phyloP scores from a whole-genome alignment of 257 asterid species.

The Galeopsis tetrahit region DNA sequence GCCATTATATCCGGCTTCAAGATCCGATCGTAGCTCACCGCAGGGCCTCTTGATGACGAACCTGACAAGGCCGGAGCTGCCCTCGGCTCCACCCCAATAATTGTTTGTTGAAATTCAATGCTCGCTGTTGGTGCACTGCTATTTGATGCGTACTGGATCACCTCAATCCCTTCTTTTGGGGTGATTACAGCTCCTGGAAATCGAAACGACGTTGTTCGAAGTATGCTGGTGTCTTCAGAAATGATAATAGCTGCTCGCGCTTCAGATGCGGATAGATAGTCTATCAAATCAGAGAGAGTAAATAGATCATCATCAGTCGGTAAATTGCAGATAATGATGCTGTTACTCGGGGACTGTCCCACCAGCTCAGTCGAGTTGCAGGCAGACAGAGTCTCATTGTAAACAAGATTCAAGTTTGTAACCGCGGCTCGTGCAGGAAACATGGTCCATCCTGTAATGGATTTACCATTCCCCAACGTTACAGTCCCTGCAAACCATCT shows the following conservation, averaged over 20 bases:
- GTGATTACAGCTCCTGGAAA: conserved; percentile 41
- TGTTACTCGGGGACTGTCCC: background rate
- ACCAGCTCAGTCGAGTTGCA: conserved; percentile 37
- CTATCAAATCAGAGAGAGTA: background rate
- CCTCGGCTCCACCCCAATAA: conserved; percentile 33
- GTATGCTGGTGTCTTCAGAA: conserved; percentile 17
- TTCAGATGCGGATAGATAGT: conserved; percentile 10
- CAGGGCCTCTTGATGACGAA: conserved; percentile 42
- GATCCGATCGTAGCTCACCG: conserved; percentile 29
- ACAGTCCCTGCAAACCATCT: conserved; percentile 41
- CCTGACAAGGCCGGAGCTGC: conserved; percentile 34
- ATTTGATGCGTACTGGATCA: conserved; percentile 24
- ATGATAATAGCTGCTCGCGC: conserved; percentile 38
- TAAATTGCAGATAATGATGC: conserved; percentile 34
- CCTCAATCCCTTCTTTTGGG: conserved; percentile 27
- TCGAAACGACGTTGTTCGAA: conserved; percentile 24
- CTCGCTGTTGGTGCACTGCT: conserved; percentile 26
- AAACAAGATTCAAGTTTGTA: conserved; percentile 10
- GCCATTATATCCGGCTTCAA: conserved; percentile 50
- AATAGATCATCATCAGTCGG: background rate
- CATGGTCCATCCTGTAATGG: conserved; percentile 35
- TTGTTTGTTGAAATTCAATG: conserved; percentile 40
- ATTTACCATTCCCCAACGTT: conserved; percentile 39
- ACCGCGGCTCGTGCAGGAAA: conserved; percentile 33
- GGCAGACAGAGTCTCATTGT: conserved; percentile 27